Conservation (phyloP, 345 rosid species). For the Populus tremula region DNA sequence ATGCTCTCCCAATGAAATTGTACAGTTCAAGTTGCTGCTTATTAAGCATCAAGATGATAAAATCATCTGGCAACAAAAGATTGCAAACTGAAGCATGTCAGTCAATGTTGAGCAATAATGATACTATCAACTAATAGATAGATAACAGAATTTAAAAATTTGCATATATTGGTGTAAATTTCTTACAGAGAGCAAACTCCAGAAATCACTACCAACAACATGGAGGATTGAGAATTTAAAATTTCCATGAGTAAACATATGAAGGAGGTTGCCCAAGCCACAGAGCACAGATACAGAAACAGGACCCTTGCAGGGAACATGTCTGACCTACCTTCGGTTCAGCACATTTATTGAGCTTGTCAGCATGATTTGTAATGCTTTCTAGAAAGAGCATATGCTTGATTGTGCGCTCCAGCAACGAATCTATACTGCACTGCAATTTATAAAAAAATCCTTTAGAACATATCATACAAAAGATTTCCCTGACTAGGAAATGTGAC, state of each 20-base stretch:
- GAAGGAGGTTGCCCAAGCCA: not conserved
- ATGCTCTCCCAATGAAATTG: not conserved
- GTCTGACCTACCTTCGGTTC: conserved; percentile 50
- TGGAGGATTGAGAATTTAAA: conserved; percentile 6
- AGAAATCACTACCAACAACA: not conserved
- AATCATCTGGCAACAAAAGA: not conserved
- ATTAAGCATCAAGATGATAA: not conserved
- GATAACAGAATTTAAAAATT: not conserved
- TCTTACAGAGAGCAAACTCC: not conserved
- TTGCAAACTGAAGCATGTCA: not conserved
- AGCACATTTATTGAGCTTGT: conserved; percentile 73
- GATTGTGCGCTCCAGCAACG: conserved; percentile 90
- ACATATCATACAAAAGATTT: conserved; percentile 10
- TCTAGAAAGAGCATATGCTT: conserved; percentile 87
- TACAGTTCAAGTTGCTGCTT: not conserved
- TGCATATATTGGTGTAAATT: not conserved
- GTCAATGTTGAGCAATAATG: not conserved
- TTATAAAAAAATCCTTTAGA: conserved; percentile 29
- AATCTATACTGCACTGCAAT: conserved; percentile 93
- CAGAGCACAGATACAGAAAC: not conserved
- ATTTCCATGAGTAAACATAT: not conserved
- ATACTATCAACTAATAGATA: not conserved
- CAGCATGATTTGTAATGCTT: conserved; percentile 82
- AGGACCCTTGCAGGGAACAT: not conserved
- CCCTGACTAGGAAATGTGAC: conserved; percentile 2